Percentiles rank a stretch among this genome's conserved stretches.
These are phyloP conservation scores for Polytrichum commune DNA, from an alignment of 225 moss, liverwort and hornwort species.

Conservation along the genomic window DNA sequence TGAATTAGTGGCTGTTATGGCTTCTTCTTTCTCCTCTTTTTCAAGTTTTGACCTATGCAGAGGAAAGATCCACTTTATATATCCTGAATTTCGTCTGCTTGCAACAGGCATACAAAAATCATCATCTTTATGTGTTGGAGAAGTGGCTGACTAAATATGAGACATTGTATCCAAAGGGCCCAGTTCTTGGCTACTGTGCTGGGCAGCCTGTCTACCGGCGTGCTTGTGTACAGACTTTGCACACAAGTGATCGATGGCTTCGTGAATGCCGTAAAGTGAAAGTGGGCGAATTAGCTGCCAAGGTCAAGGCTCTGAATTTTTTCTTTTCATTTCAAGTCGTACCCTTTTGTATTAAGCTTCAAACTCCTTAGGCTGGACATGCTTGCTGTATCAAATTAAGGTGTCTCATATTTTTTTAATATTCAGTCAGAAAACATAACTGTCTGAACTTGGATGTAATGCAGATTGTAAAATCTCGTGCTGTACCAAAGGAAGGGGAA, in stretches of 20 bases:
- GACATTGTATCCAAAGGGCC: slow-evolving; percentile 80
- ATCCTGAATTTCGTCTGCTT: no score
- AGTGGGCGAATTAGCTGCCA: slow-evolving; percentile 70
- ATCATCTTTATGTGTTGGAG: slow-evolving; percentile 90
- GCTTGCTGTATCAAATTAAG: no score
- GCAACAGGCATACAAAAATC: slow-evolving; percentile 77
- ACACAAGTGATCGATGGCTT: slow-evolving; percentile 93
- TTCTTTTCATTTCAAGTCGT: no score
- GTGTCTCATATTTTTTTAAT: no score
- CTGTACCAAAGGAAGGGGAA: slow-evolving; percentile 41
- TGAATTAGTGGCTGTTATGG: no score
- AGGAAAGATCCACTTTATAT: slow-evolving; percentile 6
- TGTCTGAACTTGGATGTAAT: background rate
- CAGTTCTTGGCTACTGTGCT: slow-evolving; percentile 88
- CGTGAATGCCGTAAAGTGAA: slow-evolving; percentile 92
- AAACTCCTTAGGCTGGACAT: no score
- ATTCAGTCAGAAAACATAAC: no score
- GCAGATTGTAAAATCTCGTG: slow-evolving; percentile 76
- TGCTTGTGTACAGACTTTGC: slow-evolving; percentile 77
- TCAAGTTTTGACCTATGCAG: slow-evolving; percentile 5
- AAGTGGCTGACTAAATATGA: slow-evolving; percentile 95
- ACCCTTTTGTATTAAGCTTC: no score
- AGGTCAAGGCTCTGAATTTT: slow-evolving; percentile 38
- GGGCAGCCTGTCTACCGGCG: slow-evolving; percentile 87
- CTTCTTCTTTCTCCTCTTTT: background rate